Base-by-base conservation (phyloP, 768 basidiomycete genomes). In the Termitomyces sp. region DNA sequence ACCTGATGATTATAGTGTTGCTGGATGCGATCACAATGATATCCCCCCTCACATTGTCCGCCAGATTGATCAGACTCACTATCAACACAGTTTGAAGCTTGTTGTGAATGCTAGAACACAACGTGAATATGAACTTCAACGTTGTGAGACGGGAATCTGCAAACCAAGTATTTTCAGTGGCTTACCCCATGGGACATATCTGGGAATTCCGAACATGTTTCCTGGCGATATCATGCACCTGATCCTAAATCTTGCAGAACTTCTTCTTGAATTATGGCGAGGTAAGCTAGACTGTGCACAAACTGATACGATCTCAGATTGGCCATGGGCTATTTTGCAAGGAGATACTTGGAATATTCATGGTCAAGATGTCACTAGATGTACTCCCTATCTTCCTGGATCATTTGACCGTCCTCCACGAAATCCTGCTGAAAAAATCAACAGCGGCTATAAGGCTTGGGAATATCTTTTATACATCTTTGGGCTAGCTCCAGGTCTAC, bases 341-440 rank as follows among this genome's bases (percentile, higher is more conserved):
- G 66, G 63, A 0, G 55, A 67, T 1, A 50, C 57, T 1, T 79
- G 78, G 77, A 63, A 66, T 41, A 48, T 33, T 8, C 78, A 79
- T 63, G 75, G 78, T 0, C 48, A 57, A 30, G 63, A 53, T 10
- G 75, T 80, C 7, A 75, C 69, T 0, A 50, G 38, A 16, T 56
- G 68, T 0, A 68, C 66, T 2, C 67, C 61, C 0, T 77, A 74
- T 57, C 63, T 79, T 18, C 76, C 77, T 30, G 69, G 71, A 1
- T 77, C 72, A 0, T 79, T 78, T 64, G 73, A 78, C 59, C 64
- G 70, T 9, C 71, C 77, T 14, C 79, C 76, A 3, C 71, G 74
- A 0, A 77, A 80, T 56, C 68, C 70, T 14, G 75, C 77, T 0
- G 68, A 75, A 56, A 80, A 79, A 59, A 71, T 79, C 3, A 66